Base-by-base conservation (phyloP, 116 monocot genomes). In the Posidonia oceanica region DNA sequence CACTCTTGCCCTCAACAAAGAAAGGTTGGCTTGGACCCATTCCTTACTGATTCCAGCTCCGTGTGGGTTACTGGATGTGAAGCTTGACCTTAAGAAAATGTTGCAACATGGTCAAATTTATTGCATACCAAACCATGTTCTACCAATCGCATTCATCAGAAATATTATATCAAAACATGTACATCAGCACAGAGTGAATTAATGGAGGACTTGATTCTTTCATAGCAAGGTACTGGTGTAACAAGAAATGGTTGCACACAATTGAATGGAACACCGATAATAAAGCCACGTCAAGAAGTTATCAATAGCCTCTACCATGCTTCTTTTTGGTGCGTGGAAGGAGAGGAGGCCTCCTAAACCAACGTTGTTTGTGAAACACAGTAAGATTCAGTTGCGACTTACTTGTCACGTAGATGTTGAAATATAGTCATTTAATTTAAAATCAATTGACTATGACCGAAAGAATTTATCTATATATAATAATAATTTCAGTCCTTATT, bases 101-200 rank as follows among this genome's bases (percentile, higher is more conserved):
- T 0, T 8, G 36, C 5, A 14, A 23, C 61, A 13, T 61, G 61
- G 23, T 3, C 22, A 29, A 61, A 36, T 61, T 61, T 61, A 61
- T 61, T 61, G 61, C 61, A 61, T 36, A 14, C 36, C 21, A 61
- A 61, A 61, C 36, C 61, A 61, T 61, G 36, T 36, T 61, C 61
- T 14, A 23, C 36, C 36, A 36, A 22, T 61, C 21, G 12, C 61
- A 36, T 61, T 8, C 14, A 36, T 23, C 21, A 29, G 61, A 36
- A 61, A 14, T 12, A 44, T 44, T 48, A 8, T 48, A 48, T 48
- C 11, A 7, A 48, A 10, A 10, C 12, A 48, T 44, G 8, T 44
- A 61, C 22, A 61, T 23, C 61, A 3, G 36, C 36, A 14, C 12
- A 36, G 3, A 13, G 23, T 1, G 12, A 29, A 29, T 61, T 22